Percentiles rank a stretch among this genome's conserved stretches.
Conservation (phyloP, 2,329 filamentous ascomycete genomes). For the Aspergillus amoenus region DNA sequence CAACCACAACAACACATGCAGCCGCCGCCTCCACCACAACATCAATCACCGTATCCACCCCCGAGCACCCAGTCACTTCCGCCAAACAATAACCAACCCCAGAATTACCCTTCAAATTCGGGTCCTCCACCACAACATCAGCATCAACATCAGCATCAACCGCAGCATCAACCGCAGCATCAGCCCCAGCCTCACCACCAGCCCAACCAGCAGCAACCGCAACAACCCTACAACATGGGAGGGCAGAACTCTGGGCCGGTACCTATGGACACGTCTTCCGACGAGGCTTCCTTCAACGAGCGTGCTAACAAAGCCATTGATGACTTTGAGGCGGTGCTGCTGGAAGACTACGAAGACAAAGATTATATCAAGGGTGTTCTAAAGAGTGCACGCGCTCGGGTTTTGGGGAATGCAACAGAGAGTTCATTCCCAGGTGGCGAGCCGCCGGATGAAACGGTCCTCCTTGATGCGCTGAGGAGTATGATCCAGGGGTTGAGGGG, state of each 20-base stretch:
- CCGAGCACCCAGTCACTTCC: slow-evolving; percentile 16
- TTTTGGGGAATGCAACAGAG: slow-evolving; percentile 39
- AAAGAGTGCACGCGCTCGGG: slow-evolving; percentile 43
- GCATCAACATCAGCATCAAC: slow-evolving; percentile 20
- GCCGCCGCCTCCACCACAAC: slow-evolving; percentile 22
- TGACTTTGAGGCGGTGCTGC: slow-evolving; percentile 45
- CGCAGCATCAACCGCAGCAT: slow-evolving; percentile 8
- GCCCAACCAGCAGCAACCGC: slow-evolving; percentile 18
- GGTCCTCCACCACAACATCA: slow-evolving; percentile 20
- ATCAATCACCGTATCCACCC: slow-evolving; percentile 27
- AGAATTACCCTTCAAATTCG: slow-evolving; percentile 4
- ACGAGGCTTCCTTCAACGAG: slow-evolving; percentile 39
- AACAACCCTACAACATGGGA: slow-evolving; percentile 16
- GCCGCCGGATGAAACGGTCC: slow-evolving; percentile 45
- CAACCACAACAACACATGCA: slow-evolving; percentile 22
- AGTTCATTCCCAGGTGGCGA: slow-evolving; percentile 46
- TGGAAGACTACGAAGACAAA: slow-evolving; percentile 47
- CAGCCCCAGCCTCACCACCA: slow-evolving; percentile 21
- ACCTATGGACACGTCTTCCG: slow-evolving; percentile 24
- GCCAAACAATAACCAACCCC: slow-evolving; percentile 15
- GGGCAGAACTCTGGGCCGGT: slow-evolving; percentile 21
- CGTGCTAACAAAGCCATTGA: slow-evolving; percentile 46
- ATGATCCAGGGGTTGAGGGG: slow-evolving; percentile 42
- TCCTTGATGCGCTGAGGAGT: slow-evolving; percentile 41
- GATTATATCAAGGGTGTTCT: slow-evolving; percentile 47